phyloP scores from a whole-genome alignment of 2,329 filamentous ascomycete species.

The Talaromyces piceae region DNA sequence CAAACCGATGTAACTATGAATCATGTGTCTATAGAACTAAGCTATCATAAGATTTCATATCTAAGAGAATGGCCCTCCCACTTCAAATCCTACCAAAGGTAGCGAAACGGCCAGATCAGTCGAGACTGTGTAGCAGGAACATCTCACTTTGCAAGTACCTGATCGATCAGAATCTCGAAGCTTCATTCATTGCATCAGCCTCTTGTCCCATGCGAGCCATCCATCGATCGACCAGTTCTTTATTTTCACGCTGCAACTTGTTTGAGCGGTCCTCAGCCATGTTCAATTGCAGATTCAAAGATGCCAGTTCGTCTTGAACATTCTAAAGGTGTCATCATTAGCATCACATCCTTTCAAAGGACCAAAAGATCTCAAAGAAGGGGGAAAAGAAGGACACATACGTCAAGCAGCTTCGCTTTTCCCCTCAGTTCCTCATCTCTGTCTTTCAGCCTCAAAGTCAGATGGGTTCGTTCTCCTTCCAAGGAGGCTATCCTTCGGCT shows the following conservation, averaged over 20 bases:
- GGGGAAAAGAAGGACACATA: constrained; percentile 30
- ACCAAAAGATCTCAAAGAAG: background rate
- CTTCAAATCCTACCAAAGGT: too few species aligned
- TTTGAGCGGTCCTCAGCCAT: constrained; percentile 70
- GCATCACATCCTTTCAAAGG: background rate
- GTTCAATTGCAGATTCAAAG: constrained; percentile 78
- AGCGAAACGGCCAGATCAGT: too few species aligned
- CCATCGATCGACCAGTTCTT: constrained; percentile 83
- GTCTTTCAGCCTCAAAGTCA: constrained; percentile 65
- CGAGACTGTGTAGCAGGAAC: background rate
- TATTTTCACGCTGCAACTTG: constrained; percentile 72
- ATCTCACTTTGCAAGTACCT: background rate
- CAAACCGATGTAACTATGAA: background rate
- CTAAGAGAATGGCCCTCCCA: background rate
- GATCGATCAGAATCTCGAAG: constrained; percentile 35
- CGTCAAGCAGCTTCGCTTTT: constrained; percentile 76
- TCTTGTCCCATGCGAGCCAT: constrained; percentile 81
- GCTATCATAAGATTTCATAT: background rate
- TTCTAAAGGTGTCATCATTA: constrained; percentile 41
- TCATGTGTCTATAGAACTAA: background rate
- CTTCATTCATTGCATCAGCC: constrained; percentile 75
- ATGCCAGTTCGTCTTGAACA: constrained; percentile 88
- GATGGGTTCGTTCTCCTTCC: constrained; percentile 52
- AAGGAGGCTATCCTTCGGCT: constrained; percentile 54
- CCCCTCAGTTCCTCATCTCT: constrained; percentile 76